Conservation (phyloP, 202 grass and related monocot species). For the Zizania palustris region DNA sequence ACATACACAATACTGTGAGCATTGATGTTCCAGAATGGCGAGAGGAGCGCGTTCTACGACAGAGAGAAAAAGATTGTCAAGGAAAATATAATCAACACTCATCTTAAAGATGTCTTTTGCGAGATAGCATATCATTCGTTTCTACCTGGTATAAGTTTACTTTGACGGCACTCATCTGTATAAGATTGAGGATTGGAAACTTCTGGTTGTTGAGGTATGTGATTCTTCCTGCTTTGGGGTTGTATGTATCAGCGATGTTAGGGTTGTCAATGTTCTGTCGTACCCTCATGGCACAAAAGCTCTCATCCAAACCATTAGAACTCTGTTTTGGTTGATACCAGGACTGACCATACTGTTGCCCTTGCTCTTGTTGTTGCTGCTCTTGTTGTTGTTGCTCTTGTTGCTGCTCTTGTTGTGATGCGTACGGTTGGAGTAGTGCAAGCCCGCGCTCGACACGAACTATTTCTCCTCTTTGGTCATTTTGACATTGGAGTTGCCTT, state of each 20-base stretch:
- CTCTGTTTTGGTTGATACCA: neutral
- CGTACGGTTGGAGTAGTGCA: conserved; percentile 31
- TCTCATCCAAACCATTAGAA: conserved; percentile 51
- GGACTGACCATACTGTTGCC: neutral
- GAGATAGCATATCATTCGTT: neutral
- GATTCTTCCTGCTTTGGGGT: conserved; percentile 40
- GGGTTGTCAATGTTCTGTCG: conserved; percentile 42
- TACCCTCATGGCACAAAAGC: conserved; percentile 44
- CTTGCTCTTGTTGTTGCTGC: conserved; percentile 5
- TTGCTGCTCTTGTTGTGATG: neutral
- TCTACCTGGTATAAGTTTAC: conserved; percentile 48
- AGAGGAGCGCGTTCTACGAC: conserved; percentile 32
- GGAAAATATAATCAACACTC: neutral
- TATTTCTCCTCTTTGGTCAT: conserved; percentile 17
- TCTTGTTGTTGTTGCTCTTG: conserved; percentile 9
- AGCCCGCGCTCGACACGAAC: neutral
- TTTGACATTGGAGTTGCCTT: conserved; percentile 37
- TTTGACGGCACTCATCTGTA: conserved; percentile 45
- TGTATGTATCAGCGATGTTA: conserved; percentile 45
- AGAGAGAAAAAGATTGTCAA: neutral
- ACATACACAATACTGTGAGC: conserved; percentile 34
- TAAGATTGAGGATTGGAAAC: conserved; percentile 44
- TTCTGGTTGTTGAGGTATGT: conserved; percentile 44
- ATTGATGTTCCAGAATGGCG: conserved; percentile 42
- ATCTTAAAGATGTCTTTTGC: neutral